Evolutionary conservation across 768 basidiomycete genomes (phyloP), one percentile per base, ranked within the genome.

Genomic region (Panaeolus papilionaceus): DNA sequence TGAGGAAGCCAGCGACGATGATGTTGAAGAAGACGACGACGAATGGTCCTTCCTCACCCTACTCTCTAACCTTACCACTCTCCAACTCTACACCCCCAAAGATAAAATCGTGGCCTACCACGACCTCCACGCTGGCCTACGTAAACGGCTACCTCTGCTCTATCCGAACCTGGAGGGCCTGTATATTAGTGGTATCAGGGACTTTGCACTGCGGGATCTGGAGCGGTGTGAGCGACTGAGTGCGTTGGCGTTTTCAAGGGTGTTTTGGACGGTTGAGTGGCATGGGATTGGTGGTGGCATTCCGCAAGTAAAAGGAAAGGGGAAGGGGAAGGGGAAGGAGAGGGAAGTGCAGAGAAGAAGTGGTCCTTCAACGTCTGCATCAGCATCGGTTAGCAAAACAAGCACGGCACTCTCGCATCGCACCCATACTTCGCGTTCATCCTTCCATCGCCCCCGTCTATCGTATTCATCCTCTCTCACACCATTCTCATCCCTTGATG

Each of bases 181-280:
- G 47, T 49, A 49, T 49, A 23, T 49, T n/a, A 49, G 47, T 20
- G 47, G 47, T 20, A 12, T 49, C 6, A 6, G 47, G 47, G 47
- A 49, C 20, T 49, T 49, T 49, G 47, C 47, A 6, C 20, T 49
- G 1, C 0, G 20, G 14, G 47, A 49, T n/a, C 11, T 49, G 47
- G 47, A 23, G n/a, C 2, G n/a, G 20, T 49, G 47, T 49, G 47
- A 49, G 16, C 23, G 47, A n/a, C 3, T 49, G 6, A 49, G 47
- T 20, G 47, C 47, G n/a, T 8, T 49, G n/a, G 47, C 20, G 47
- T 49, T 49, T 49, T 49, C 47, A 23, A 49, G 47, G 47, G 47
- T 49, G 2, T 49, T 49, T 49, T 49, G 47, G 47, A 49, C 47
- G 20, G 47, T n/a, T 14, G 47, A 49, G n/a, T 49, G 47, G 47